These are phyloP conservation scores for Penicillium canescens DNA, from an alignment of 495 filamentous ascomycete species.

Conservation along the genomic window DNA sequence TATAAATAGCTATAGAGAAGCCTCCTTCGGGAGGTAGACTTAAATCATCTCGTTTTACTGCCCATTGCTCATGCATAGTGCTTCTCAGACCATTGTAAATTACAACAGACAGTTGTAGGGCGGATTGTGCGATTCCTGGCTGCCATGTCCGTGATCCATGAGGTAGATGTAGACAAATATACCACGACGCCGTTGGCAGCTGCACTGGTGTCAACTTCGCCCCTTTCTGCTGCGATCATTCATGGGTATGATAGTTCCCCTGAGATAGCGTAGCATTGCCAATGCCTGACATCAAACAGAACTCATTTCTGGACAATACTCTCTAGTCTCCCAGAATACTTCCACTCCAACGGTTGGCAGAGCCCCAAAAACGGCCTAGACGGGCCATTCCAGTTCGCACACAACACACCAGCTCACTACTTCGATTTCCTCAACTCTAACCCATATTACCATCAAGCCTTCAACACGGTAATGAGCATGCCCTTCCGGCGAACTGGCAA, in stretches of 20 bases:
- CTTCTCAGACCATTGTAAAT: no score
- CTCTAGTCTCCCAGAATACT: constrained; percentile 6
- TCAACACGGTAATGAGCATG: constrained; percentile 19
- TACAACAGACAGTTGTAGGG: neutral
- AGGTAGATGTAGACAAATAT: constrained; percentile 10
- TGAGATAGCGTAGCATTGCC: neutral
- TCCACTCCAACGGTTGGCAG: constrained; percentile 6
- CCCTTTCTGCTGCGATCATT: constrained; percentile 15
- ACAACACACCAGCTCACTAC: neutral
- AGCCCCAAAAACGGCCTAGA: constrained; percentile 1
- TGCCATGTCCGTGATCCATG: constrained; percentile 14
- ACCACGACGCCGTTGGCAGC: constrained; percentile 8
- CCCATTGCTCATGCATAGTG: no score
- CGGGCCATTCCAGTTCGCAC: neutral
- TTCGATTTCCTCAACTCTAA: constrained; percentile 5
- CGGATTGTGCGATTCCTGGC: constrained; percentile 16
- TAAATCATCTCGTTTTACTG: no score
- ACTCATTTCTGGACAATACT: constrained; percentile 4
- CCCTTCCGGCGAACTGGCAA: constrained; percentile 15
- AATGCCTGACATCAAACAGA: neutral
- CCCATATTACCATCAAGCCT: constrained; percentile 6
- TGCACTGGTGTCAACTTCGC: constrained; percentile 14
- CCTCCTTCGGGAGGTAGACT: no score
- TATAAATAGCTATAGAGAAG: no score
- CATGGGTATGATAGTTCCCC: constrained; percentile 8